Conservation (phyloP, 2,329 filamentous ascomycete species). For the Huntiella moniliformis region DNA sequence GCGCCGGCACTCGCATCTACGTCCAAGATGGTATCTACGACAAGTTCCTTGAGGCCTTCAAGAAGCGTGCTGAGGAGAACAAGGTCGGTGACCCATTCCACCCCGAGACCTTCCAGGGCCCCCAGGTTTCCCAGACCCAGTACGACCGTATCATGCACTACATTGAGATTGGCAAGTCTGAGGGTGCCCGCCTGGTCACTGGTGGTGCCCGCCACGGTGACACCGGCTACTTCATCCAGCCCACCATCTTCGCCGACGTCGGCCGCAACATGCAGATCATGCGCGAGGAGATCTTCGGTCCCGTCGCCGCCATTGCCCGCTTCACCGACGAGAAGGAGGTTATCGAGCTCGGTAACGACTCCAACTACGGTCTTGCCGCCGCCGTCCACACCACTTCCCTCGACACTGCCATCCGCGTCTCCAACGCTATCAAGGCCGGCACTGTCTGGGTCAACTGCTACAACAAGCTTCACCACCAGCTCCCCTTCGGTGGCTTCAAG, state of each 20-base stretch:
- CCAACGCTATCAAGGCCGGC: conserved; percentile 37
- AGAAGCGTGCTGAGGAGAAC: conserved; percentile 22
- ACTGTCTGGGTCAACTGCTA: conserved; percentile 40
- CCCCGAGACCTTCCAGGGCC: conserved; percentile 22
- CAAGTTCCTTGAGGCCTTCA: conserved; percentile 42
- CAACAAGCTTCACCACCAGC: conserved; percentile 17
- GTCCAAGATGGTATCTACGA: conserved; percentile 32
- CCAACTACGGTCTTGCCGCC: conserved; percentile 35
- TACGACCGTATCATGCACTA: conserved; percentile 27
- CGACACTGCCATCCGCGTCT: conserved; percentile 24
- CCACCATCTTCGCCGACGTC: conserved; percentile 17
- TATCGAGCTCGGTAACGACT: conserved; percentile 21
- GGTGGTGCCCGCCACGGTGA: conserved; percentile 15
- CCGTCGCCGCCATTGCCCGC: conserved; percentile 38
- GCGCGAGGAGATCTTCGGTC: conserved; percentile 45
- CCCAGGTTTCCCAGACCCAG: conserved; percentile 31
- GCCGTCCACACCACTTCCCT: conserved; percentile 39
- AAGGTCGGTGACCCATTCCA: conserved; percentile 21
- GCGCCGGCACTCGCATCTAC: conserved; percentile 39
- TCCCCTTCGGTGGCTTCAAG: conserved; percentile 15
- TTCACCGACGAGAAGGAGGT: conserved; percentile 20
- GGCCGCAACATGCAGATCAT: conserved; percentile 25
- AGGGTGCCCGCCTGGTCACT: conserved; percentile 17
- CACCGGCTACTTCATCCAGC: conserved; percentile 20
- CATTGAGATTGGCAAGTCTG: conserved; percentile 26